These are phyloP conservation scores for Litchi chinensis DNA, from an alignment of 345 rosid species.

Conservation along the genomic window DNA sequence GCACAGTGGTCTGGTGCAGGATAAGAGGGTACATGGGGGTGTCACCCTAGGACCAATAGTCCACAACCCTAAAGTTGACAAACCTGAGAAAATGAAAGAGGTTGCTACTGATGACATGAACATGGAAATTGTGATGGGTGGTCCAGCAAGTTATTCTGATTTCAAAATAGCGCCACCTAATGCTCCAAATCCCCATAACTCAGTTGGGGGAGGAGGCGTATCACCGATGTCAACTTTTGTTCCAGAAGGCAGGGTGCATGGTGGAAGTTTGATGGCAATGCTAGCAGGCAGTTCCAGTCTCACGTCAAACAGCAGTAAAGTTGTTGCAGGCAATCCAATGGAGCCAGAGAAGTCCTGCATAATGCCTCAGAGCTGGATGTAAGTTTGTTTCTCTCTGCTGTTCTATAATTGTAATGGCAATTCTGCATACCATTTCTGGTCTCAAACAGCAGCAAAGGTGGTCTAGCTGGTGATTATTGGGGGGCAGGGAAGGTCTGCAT, in stretches of 20 bases:
- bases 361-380: conserved; percentile 53
- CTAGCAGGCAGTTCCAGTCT: conserved; percentile 51
- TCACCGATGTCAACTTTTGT: conserved; percentile 34
- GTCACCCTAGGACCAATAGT: conserved; percentile 52
- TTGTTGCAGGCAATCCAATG: conserved; percentile 21
- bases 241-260: conserved; percentile 97
- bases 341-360: conserved; percentile 30
- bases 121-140: conserved; percentile 45
- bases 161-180: conserved; percentile 34
- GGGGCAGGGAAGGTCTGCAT: conserved; percentile 29
- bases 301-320: conserved; percentile 33
- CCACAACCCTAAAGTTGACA: conserved; percentile 49
- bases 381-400: conserved; percentile 28
- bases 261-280: conserved; percentile 89
- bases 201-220: conserved; percentile 32
- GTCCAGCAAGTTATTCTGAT: conserved; percentile 39
- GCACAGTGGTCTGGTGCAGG: conserved; percentile 77
- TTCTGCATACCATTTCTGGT: conserved; percentile 48
- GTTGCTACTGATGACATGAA: conserved; percentile 56
- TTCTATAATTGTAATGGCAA: conserved; percentile 45
- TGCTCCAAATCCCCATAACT: conserved; percentile 12
- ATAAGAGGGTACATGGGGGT: conserved; percentile 90
- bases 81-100: conserved; percentile 59
- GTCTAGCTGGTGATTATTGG: conserved; percentile 24
- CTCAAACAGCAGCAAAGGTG: conserved; percentile 28